Evolutionary conservation across 176 grass and related monocot genomes (phyloP), one percentile per base, ranked within the genome.

Genomic region (Paspalum notatum): DNA sequence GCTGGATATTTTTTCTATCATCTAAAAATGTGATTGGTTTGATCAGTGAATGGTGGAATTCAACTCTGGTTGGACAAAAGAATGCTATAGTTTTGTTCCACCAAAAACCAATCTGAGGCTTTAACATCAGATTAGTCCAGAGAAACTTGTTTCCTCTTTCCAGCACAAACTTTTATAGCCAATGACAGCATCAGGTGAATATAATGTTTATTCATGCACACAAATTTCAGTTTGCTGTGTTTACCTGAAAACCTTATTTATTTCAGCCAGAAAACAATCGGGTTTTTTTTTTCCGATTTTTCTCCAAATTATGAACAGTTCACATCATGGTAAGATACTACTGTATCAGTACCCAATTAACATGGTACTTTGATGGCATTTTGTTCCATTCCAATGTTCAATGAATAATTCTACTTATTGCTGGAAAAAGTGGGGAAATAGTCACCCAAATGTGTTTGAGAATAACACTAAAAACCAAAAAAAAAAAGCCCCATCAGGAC

Each of bases 1-100:
- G n/a, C n/a, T n/a, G n/a, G n/a, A n/a, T n/a, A n/a, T n/a, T n/a
- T n/a, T n/a, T n/a, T n/a, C n/a, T n/a, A n/a, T n/a, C n/a, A n/a
- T n/a, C n/a, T n/a, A n/a, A n/a, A n/a, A n/a, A 17, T 71, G 22
- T 15, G 21, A 85, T 8, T 73, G 3, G 37, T 79, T 49, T 46
- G 27, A 6, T 9, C 72, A 9, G 38, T 18, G 18, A 76, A 72
- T 39, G 8, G 41, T 55, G 38, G 45, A 51, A 8, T 9, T 57
- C 26, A 8, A 17, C 22, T n/a, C 56, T 51, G 14, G 14, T 7
- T 26, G 22, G 5, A 4, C 18, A 24, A 74, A 63, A 52, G 27
- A 45, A 32, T 22, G 21, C 39, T 66, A 38, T 8, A 13, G 6
- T 22, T 16, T 25, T 6, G 12, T 58, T 40, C 37, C 25, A 67